Evolutionary conservation across 83 land plant genomes (phyloP).

Genomic region (Larix sibirica): DNA sequence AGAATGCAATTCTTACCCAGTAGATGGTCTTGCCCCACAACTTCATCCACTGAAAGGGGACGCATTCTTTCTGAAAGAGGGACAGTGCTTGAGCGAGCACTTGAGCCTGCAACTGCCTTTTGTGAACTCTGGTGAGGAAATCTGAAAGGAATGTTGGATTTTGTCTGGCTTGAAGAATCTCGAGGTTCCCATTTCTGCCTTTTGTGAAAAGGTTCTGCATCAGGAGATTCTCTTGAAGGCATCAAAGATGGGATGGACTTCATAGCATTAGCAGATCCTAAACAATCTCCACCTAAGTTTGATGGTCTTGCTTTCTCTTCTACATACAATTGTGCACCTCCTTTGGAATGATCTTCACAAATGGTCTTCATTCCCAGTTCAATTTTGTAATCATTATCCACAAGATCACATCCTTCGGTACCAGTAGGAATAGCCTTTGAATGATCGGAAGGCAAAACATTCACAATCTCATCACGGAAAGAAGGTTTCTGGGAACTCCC

Average conservation of each 20-base stretch:
- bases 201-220: conserved; percentile 10
- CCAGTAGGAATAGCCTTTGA: neutral
- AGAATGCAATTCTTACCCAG: conserved; percentile 55
- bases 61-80: conserved; percentile 86
- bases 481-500: conserved; percentile 11
- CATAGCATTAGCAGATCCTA: conserved; percentile 7
- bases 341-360: conserved; percentile 14
- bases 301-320: conserved; percentile 16
- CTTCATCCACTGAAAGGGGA: conserved; percentile 60
- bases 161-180: conserved; percentile 8
- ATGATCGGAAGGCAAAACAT: conserved; percentile 11
- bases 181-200: conserved; percentile 11
- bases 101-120: conserved; percentile 14
- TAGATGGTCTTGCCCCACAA: conserved; percentile 89
- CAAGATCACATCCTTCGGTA: neutral
- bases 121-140: conserved; percentile 16
- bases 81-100: conserved; percentile 23
- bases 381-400: conserved; percentile 7
- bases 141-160: conserved; percentile 2
- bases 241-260: conserved; percentile 8
- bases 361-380: conserved; percentile 11
- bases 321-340: conserved; percentile 1
- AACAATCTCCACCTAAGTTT: conserved; percentile 17
- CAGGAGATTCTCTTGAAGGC: conserved; percentile 6
- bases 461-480: neutral